Evolutionary conservation across 192 early-diverging fungal species (phyloP), one percentile per base, ranked within the genome.

Genomic region (Umbelopsis ramanniana): DNA sequence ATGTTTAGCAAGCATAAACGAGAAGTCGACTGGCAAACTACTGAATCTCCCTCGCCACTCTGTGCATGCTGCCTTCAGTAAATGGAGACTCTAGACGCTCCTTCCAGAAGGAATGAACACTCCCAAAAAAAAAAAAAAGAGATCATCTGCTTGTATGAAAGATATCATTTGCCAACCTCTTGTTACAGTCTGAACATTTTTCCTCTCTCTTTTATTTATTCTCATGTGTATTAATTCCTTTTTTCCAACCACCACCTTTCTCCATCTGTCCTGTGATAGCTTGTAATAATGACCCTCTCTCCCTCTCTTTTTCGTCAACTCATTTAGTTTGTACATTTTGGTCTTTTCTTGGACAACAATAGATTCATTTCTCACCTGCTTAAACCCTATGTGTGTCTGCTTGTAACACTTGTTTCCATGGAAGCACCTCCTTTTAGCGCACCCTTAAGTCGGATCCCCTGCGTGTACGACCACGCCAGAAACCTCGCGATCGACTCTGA

Each of bases 1-100:
- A 63, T 63, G 57, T 63, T 63, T 37, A 63, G 57, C 57, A 63
- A 63, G 33, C 26, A 63, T 35, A 63, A 63, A 19, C 57, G 57
- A 29, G 57, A 63, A 33, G 57, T 63, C 12, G 57, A 63, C 26
- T 63, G 57, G 57, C 57, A 63, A 29, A 63, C 57, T 12, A 29
- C 57, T 17, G 57, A 37, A 63, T 29, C 57, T 63, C 57, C 57
- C 19, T 63, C 57, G 4, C 57, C 57, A 35, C 33, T 63, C 17
- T 63, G 57, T 37, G 57, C 57, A 1, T 63, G 57, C 33, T 63
- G 57, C 19, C 33, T 63, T 17, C 57, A 63, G 33, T 63, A 29
- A 63, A 55, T 43, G 40, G 11, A 12, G 40, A 43, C 40, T 40
- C 8, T 40, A 11, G 40, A 43, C 6, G 6, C 40, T 43, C 40